Evolutionary conservation across 345 rosid species (phyloP).

Genomic region (Eucalyptus camaldulensis): DNA sequence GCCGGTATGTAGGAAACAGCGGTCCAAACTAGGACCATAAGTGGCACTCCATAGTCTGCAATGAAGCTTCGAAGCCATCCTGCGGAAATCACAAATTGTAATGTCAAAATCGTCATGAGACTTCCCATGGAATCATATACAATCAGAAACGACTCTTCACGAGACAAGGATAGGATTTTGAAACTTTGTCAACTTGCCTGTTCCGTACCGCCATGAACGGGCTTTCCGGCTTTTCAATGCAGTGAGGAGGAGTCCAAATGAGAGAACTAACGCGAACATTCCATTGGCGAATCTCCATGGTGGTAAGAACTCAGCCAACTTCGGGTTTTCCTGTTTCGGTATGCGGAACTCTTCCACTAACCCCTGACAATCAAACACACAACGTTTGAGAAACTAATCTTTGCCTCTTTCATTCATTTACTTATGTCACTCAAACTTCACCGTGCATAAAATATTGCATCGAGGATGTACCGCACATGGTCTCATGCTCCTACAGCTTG

Average conservation of each 20-base stretch:
- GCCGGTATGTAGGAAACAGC: conserved; percentile 77
- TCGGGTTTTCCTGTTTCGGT: conserved; percentile 50
- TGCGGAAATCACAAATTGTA: not conserved
- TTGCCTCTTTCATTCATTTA: not conserved
- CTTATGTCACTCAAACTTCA: not conserved
- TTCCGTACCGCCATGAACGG: conserved; percentile 86
- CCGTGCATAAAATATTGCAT: not conserved
- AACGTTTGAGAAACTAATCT: not conserved
- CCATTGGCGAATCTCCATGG: conserved; percentile 97
- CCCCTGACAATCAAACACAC: conserved; percentile 30
- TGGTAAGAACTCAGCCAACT: conserved; percentile 33
- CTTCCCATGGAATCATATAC: not conserved
- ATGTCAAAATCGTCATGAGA: not conserved
- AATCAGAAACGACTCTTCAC: not conserved
- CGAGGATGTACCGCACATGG: not conserved
- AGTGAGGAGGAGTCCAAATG: conserved; percentile 79
- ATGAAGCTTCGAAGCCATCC: conserved; percentile 85
- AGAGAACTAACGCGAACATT: conserved; percentile 86
- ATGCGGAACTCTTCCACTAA: conserved; percentile 79
- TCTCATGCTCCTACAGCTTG: not conserved
- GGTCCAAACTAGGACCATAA: conserved; percentile 92
- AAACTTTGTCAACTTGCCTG: conserved; percentile 31
- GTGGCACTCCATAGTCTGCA: conserved; percentile 95
- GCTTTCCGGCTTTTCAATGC: conserved; percentile 82
- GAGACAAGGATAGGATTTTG: not conserved